Evolutionary conservation across 2,329 filamentous ascomycete genomes (phyloP).

Genomic region (Trichoderma pleuroti): DNA sequence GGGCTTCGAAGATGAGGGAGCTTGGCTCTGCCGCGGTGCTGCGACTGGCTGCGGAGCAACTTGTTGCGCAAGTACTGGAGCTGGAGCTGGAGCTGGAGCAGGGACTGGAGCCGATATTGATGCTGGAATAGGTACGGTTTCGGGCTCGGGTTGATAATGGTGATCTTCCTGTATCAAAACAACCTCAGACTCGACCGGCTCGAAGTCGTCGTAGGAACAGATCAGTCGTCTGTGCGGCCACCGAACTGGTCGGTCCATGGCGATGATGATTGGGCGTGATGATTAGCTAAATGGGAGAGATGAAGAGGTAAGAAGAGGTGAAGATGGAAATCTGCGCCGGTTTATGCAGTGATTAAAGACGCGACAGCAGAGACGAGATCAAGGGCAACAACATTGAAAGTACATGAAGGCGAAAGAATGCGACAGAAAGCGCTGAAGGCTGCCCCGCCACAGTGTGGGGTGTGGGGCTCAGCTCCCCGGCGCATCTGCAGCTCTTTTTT

Average conservation of each 20-base stretch:
- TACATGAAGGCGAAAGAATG: background rate
- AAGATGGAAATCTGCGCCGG: background rate
- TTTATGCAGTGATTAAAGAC: background rate
- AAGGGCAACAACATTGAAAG: background rate
- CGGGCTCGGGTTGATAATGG: slow-evolving; percentile 20
- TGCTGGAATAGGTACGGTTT: slow-evolving; percentile 18
- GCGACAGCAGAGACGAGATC: background rate
- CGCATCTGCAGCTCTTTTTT: slow-evolving; percentile 8
- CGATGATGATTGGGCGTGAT: background rate
- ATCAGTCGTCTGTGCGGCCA: slow-evolving; percentile 59
- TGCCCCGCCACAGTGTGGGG: slow-evolving; percentile 19
- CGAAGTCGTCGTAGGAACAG: slow-evolving; percentile 60
- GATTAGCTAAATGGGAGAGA: background rate
- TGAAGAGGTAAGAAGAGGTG: background rate
- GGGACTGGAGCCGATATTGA: background rate
- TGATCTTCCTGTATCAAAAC: slow-evolving; percentile 26
- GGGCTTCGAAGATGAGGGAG: slow-evolving; percentile 15
- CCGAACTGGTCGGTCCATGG: slow-evolving; percentile 59
- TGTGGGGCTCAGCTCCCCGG: slow-evolving; percentile 12
- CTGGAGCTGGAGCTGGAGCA: background rate
- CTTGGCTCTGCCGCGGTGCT: slow-evolving; percentile 18
- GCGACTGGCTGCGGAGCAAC: slow-evolving; percentile 17
- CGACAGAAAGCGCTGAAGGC: slow-evolving; percentile 5
- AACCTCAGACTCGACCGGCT: slow-evolving; percentile 45
- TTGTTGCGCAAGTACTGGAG: slow-evolving; percentile 4